Conservation (phyloP, 495 filamentous ascomycete species). For the Parachaetomium inaequale region DNA sequence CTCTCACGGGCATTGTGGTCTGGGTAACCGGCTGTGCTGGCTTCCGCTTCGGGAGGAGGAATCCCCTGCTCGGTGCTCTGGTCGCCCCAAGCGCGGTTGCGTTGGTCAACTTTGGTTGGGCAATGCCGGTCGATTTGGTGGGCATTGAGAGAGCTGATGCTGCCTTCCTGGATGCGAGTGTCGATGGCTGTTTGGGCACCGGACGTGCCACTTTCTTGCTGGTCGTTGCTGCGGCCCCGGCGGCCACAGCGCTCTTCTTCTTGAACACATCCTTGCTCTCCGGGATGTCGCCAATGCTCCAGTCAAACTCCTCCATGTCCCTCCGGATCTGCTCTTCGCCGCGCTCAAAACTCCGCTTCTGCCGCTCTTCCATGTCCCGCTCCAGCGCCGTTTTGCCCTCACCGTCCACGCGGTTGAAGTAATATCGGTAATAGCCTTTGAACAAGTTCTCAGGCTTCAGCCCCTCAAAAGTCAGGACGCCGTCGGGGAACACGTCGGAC, state of each 20-base stretch:
- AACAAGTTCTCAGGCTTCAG: constrained; percentile 62
- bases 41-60: constrained; percentile 42
- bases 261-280: constrained; percentile 32
- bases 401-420: constrained; percentile 62
- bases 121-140: constrained; percentile 32
- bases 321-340: constrained; percentile 58
- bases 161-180: constrained; percentile 38
- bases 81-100: constrained; percentile 30
- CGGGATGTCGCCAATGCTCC: constrained; percentile 42
- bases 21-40: constrained; percentile 38
- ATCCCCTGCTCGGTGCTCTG: constrained; percentile 31
- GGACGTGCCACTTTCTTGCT: constrained; percentile 27
- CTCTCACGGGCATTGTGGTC: constrained; percentile 39
- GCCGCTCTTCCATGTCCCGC: constrained; percentile 56
- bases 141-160: constrained; percentile 43
- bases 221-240: constrained; percentile 21
- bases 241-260: constrained; percentile 27
- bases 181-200: constrained; percentile 37
- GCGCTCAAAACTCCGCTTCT: constrained; percentile 49
- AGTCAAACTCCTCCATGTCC: constrained; percentile 55
- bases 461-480: constrained; percentile 46
- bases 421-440: constrained; percentile 61
- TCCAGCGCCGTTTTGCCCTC: constrained; percentile 63
- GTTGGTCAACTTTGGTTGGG: constrained; percentile 28
- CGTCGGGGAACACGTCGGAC: constrained; percentile 69